These are phyloP conservation scores for Paramecium bursaria DNA, from an alignment of 73 alveolate genomes.

Conservation along the genomic window DNA sequence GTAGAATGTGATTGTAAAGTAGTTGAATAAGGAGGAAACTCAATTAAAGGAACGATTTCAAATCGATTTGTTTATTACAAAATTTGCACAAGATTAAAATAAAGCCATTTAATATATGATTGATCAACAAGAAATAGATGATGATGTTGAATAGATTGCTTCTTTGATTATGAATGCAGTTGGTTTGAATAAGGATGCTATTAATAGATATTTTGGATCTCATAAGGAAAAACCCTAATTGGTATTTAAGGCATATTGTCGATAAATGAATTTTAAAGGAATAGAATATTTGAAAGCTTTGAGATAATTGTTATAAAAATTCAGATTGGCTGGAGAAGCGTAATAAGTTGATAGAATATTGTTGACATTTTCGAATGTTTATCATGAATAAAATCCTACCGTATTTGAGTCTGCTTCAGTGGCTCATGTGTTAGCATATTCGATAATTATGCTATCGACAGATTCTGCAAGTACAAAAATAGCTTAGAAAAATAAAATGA, in stretches of 20 bases:
- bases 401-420: constrained; percentile 69
- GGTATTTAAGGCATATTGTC: constrained; percentile 71
- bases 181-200: constrained; percentile 75
- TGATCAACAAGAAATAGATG: constrained; percentile 43
- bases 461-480: constrained; percentile 74
- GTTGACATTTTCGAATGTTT: constrained; percentile 70
- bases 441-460: constrained; percentile 75
- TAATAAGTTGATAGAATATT: constrained; percentile 78
- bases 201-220: constrained; percentile 72
- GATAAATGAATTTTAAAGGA: constrained; percentile 67
- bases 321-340: constrained; percentile 82
- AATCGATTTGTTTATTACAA: constrained; percentile 59
- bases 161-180: constrained; percentile 73
- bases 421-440: constrained; percentile 76
- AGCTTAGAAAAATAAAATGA: constrained; percentile 63
- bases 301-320: constrained; percentile 72
- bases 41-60: constrained; percentile 5
- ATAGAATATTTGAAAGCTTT: constrained; percentile 74
- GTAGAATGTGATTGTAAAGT: no score
- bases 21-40: background rate
- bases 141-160: constrained; percentile 68
- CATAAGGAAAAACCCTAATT: constrained; percentile 61
- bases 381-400: constrained; percentile 70
- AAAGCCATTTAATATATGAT: constrained; percentile 58
- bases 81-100: constrained; percentile 54